Conservation (phyloP, 139 green algal species). For the Spirogloea muscicola region DNA sequence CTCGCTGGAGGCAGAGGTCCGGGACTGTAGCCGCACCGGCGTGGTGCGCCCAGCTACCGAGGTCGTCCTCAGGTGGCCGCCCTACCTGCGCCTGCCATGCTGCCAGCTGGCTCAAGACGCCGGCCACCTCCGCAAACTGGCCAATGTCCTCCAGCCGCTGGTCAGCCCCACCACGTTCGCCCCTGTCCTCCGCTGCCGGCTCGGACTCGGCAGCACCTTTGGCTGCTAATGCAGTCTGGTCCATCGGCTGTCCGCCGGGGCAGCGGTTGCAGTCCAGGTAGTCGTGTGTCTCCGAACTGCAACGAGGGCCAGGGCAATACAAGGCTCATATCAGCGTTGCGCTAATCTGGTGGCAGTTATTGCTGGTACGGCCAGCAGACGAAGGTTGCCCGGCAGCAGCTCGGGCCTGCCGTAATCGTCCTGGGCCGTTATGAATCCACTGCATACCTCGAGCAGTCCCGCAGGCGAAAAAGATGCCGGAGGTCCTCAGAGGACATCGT, state of each 20-base stretch:
- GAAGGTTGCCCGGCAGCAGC: too few species aligned
- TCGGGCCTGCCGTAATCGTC: too few species aligned
- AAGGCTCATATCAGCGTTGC: too few species aligned
- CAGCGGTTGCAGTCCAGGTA: slow-evolving; percentile 57
- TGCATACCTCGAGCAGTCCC: slow-evolving; percentile 51
- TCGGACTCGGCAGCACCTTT: too few species aligned
- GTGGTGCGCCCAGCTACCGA: slow-evolving; percentile 88
- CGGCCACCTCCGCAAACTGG: slow-evolving; percentile 31
- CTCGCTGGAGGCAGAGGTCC: slow-evolving; percentile 66
- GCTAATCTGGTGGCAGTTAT: too few species aligned
- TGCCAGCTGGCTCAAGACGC: not conserved
- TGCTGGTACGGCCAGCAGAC: too few species aligned
- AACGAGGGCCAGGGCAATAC: too few species aligned
- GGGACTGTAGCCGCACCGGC: slow-evolving; percentile 59
- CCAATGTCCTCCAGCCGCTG: slow-evolving; percentile 36
- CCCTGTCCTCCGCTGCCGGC: not conserved
- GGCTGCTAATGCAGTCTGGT: too few species aligned
- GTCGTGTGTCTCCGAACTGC: slow-evolving; percentile 76
- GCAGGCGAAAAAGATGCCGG: slow-evolving; percentile 83
- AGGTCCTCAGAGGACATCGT: slow-evolving; percentile 85
- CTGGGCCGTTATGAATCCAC: too few species aligned
- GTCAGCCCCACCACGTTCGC: not conserved
- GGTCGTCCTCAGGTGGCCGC: slow-evolving; percentile 82
- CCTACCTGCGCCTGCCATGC: slow-evolving; percentile 52
- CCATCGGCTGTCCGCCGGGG: not conserved